Conservation (phyloP, 2,329 filamentous ascomycete species). For the Cladosporium sp. region DNA sequence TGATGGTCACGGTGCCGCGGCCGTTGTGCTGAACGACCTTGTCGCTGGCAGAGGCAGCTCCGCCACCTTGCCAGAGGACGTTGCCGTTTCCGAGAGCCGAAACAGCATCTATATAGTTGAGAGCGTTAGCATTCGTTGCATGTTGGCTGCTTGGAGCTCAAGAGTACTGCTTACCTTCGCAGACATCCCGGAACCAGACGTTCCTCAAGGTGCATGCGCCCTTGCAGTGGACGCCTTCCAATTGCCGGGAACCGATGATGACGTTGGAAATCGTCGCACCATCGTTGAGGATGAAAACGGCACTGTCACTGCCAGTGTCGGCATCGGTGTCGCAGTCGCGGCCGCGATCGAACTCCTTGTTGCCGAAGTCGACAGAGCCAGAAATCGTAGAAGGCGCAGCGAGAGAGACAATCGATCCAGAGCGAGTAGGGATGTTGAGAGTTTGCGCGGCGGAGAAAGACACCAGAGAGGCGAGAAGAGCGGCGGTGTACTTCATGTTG, state of each 20-base stretch:
- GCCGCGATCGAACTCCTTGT: conserved; percentile 26
- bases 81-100: conserved; percentile 42
- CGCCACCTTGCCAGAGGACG: conserved; percentile 27
- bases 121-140: not conserved
- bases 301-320: conserved; percentile 29
- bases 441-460: conserved; percentile 36
- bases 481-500: conserved; percentile 27
- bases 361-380: conserved; percentile 24
- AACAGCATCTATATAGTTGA: conserved; percentile 35
- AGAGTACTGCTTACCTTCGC: conserved; percentile 25
- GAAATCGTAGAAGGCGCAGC: conserved; percentile 31
- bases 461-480: conserved; percentile 27
- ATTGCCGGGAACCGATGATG: conserved; percentile 55
- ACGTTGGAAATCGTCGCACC: conserved; percentile 56
- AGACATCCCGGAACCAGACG: conserved; percentile 51
- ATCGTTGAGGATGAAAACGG: conserved; percentile 56
- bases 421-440: conserved; percentile 38
- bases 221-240: conserved; percentile 56
- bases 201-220: conserved; percentile 51
- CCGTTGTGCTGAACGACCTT: conserved; percentile 50
- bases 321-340: conserved; percentile 23
- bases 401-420: conserved; percentile 36
- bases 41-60: conserved; percentile 34
- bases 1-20: conserved; percentile 39
- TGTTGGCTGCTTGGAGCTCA: not conserved